Conservation (phyloP, 2,329 filamentous ascomycete species). For the Colletotrichum cordylinicola region DNA sequence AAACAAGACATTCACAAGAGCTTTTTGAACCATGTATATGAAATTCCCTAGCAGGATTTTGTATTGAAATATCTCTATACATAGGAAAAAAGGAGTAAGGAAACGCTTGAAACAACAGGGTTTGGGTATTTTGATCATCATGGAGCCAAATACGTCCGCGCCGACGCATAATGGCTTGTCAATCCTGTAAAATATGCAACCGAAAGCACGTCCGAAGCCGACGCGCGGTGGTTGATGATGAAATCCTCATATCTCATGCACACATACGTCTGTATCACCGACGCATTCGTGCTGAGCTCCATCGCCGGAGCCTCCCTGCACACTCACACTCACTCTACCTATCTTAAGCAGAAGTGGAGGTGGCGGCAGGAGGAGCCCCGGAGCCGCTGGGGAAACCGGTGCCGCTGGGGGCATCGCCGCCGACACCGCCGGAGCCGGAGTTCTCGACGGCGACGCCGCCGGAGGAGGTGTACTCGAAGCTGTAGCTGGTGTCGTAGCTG, state of each 20-base stretch:
- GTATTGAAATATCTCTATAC: conserved; percentile 35
- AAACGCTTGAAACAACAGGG: neutral
- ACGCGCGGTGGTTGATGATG: neutral
- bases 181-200: neutral
- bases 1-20: neutral
- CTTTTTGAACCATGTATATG: neutral
- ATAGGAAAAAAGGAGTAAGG: conserved; percentile 32
- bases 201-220: neutral
- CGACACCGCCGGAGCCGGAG: neutral
- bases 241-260: neutral
- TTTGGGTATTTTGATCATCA: neutral
- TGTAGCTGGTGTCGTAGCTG: neutral
- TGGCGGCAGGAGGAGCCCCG: neutral
- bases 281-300: neutral
- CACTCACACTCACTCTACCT: neutral
- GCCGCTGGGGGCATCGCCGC: conserved; percentile 8
- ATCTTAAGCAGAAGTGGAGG: neutral
- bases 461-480: neutral
- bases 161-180: neutral
- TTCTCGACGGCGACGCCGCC: neutral
- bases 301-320: neutral
- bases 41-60: conserved; percentile 31
- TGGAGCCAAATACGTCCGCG: neutral
- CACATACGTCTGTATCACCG: neutral
- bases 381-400: conserved; percentile 8